Base-by-base conservation (phyloP, 441 rosid species). In the Dalechampia spathulata region DNA sequence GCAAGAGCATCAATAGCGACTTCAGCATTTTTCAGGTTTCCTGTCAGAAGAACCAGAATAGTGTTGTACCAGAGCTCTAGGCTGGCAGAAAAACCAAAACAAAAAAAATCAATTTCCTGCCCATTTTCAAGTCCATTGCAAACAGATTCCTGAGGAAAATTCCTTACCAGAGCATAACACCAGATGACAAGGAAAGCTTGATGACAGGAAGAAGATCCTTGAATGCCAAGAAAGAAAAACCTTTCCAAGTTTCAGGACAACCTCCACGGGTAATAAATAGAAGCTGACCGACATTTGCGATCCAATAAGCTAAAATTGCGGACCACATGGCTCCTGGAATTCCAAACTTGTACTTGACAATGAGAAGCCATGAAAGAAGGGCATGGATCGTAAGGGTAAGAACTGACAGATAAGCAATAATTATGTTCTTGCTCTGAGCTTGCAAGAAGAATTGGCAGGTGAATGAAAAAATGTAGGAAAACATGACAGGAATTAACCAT, bases 41-140 rank as follows among this genome's bases (percentile, higher is more conserved):
- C 97, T 0, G 90, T 83, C 47, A 86, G 60, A 53, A 89, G 85
- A 42, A 87, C 49, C 59, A 87, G 61, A 42, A 87, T 60, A 2
- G 93, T 69, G 66, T 71, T 79, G 83, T 89, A 83, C 95, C 96
- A 89, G 26, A 86, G 65, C 78, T 89, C 95, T 50, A 89, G 81
- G 56, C 88, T 86, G 81, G 34, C 30, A 58, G n/a, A 2, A 39
- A 2, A 15, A 15, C 4, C 34, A 30, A 30, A 30, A 30, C 34
- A 30, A 37, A 37, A 10, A 47, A 17, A 9, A 37, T 14, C 20
- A 32, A 40, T 19, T 36, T 36, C 39, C 10, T 12, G 1, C 14
- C 15, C 3, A 12, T 36, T 36, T 36, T 1, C 9, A 36, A 28
- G 32, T n/a, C n/a, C n/a, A n/a, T n/a, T n/a, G n/a, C n/a, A n/a